A percentile compares a stretch with the other conserved stretches of the same genome.
Evolutionary conservation across 2,329 filamentous ascomycete species (phyloP).

Genomic region (Colletotrichum scovillei): DNA sequence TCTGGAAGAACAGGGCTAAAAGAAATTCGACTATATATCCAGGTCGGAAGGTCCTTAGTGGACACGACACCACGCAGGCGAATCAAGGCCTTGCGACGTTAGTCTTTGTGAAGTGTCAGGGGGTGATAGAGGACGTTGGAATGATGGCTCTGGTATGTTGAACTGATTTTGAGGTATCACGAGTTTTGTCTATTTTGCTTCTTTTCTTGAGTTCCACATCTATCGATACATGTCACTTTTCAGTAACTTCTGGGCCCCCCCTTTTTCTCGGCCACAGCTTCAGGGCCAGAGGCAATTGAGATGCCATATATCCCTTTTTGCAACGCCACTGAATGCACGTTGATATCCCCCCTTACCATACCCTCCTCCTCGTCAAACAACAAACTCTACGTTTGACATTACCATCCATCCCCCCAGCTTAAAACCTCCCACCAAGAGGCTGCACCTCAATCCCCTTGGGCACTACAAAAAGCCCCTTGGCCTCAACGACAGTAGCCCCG

Average conservation of each 20-base stretch:
- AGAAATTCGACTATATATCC: no score
- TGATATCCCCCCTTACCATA: background rate
- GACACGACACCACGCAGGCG: no score
- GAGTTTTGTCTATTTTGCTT: background rate
- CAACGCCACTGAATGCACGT: background rate
- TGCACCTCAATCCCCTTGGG: slow-evolving; percentile 25
- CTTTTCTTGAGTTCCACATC: background rate
- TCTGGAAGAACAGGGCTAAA: no score
- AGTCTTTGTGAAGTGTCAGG: background rate
- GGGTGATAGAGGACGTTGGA: no score
- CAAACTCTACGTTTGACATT: no score
- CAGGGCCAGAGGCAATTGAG: background rate
- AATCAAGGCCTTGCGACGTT: no score
- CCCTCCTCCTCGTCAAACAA: background rate
- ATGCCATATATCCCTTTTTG: background rate
- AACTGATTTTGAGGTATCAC: background rate
- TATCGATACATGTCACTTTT: background rate
- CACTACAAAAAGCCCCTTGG: slow-evolving; percentile 34
- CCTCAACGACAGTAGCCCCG: slow-evolving; percentile 15
- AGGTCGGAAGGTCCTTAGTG: no score
- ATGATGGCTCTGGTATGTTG: background rate
- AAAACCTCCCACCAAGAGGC: slow-evolving; percentile 28
- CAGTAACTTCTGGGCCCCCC: background rate
- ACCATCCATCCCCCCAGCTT: background rate
- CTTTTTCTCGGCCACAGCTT: background rate